These are phyloP conservation scores for Diaporthe longicolla DNA, from an alignment of 2,329 filamentous ascomycete genomes.

Conservation along the genomic window DNA sequence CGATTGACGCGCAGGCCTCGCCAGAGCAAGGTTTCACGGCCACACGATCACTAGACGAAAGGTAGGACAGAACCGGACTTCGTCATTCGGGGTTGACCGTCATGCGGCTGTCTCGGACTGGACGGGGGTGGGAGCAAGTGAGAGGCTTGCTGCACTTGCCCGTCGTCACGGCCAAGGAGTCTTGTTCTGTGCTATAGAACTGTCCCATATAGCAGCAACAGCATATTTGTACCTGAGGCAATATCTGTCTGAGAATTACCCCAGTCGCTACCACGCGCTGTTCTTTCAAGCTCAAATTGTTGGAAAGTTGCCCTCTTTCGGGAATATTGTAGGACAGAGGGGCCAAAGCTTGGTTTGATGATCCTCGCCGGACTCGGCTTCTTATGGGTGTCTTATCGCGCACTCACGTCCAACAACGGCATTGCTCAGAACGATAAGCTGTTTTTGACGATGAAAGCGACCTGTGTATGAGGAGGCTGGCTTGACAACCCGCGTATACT, in stretches of 20 bases:
- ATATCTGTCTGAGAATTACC: constrained; percentile 3
- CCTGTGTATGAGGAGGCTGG: background rate
- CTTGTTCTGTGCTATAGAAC: background rate
- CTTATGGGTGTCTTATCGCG: background rate
- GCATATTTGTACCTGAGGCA: constrained; percentile 21
- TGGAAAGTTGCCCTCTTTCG: constrained; percentile 1
- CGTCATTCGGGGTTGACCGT: constrained; percentile 12
- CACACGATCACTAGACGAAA: background rate
- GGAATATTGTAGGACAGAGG: background rate
- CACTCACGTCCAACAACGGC: background rate
- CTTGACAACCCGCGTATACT: too few relatives aligned
- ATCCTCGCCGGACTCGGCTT: background rate
- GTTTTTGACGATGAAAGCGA: background rate
- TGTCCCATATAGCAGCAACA: constrained; percentile 7
- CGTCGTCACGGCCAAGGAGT: background rate
- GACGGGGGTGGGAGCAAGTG: background rate
- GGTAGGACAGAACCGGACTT: background rate
- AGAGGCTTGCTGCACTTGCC: constrained; percentile 6
- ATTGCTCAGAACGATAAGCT: too few relatives aligned
- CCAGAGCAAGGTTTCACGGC: constrained; percentile 24
- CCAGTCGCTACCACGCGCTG: constrained; percentile 6
- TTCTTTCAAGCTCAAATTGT: background rate
- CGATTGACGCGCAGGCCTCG: background rate
- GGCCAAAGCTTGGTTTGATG: background rate
- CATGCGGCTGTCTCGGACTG: constrained; percentile 19